These are phyloP conservation scores for Pichia sp. DNA, from an alignment of 1,139 yeast genomes.

Conservation along the genomic window DNA sequence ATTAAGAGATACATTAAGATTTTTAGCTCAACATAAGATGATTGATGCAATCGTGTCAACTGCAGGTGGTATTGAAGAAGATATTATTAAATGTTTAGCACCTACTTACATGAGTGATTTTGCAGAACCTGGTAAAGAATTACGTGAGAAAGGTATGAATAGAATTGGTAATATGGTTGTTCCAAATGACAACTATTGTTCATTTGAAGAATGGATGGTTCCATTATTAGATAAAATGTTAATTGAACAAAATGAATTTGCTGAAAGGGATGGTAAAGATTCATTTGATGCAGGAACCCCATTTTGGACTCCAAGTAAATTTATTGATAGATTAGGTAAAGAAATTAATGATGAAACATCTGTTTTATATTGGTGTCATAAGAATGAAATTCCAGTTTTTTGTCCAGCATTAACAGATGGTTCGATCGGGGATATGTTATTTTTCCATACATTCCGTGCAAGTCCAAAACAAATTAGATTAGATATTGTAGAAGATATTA, in stretches of 20 bases:
- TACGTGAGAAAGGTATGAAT: slow-evolving; percentile 94
- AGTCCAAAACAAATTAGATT: slow-evolving; percentile 84
- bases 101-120: slow-evolving; percentile 95
- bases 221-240: slow-evolving; percentile 84
- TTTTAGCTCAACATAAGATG: slow-evolving; percentile 85
- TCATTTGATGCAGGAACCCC: slow-evolving; percentile 55
- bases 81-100: slow-evolving; percentile 89
- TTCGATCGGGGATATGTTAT: slow-evolving; percentile 96
- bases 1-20: slow-evolving; percentile 82
- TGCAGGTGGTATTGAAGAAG: slow-evolving; percentile 98
- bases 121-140: slow-evolving; percentile 65
- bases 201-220: slow-evolving; percentile 97
- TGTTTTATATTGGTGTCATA: slow-evolving; percentile 97
- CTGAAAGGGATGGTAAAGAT: slow-evolving; percentile 41
- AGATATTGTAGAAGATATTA: slow-evolving; percentile 90
- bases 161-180: slow-evolving; percentile 95
- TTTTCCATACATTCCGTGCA: slow-evolving; percentile 94
- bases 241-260: slow-evolving; percentile 77
- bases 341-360: slow-evolving; percentile 91
- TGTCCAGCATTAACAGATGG: slow-evolving; percentile 99
- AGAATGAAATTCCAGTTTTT: slow-evolving; percentile 89
- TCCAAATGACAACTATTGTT: slow-evolving; percentile 96
- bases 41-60: slow-evolving; percentile 92
- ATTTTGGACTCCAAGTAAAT: slow-evolving; percentile 89
- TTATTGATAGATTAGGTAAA: slow-evolving; percentile 88